phyloP scores from a whole-genome alignment of 2,329 filamentous ascomycete species.

The Talaromyces sp. region DNA sequence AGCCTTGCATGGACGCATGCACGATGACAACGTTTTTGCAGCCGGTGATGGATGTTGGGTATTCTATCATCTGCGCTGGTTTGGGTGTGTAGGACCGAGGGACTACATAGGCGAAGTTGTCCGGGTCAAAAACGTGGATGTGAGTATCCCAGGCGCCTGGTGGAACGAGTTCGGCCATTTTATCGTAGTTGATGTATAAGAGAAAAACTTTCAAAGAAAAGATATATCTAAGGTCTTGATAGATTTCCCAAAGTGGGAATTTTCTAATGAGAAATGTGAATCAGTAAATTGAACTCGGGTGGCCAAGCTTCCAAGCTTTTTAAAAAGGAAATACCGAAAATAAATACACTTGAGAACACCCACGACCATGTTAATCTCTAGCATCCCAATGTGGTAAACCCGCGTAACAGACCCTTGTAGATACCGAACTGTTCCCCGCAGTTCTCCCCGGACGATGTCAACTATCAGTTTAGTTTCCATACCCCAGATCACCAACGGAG shows the following conservation, averaged over 20 bases:
- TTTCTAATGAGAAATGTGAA: not conserved
- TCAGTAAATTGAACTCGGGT: not conserved
- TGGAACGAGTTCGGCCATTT: slow-evolving; percentile 4
- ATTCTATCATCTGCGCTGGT: slow-evolving; percentile 16
- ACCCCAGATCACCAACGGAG: not conserved
- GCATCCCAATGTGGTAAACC: not conserved
- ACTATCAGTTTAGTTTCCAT: not conserved
- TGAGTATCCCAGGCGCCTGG: slow-evolving; percentile 15
- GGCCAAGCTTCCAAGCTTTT: not conserved
- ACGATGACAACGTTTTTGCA: slow-evolving; percentile 20
- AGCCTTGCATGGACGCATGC: slow-evolving; percentile 20
- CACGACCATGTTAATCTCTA: not conserved
- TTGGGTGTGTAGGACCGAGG: slow-evolving; percentile 20
- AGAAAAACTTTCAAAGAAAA: not conserved
- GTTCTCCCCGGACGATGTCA: not conserved
- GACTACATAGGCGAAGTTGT: slow-evolving; percentile 14
- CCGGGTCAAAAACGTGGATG: slow-evolving; percentile 19
- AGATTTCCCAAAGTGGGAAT: too few relatives aligned
- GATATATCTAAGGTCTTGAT: too few relatives aligned
- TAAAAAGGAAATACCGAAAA: not conserved
- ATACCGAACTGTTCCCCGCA: not conserved
- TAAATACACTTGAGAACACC: not conserved
- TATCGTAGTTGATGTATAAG: not conserved
- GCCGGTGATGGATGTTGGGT: slow-evolving; percentile 15
- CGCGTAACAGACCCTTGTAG: not conserved